Conservation (phyloP, 371 early-diverging fungal genomes). For the Mortierella sp. region DNA sequence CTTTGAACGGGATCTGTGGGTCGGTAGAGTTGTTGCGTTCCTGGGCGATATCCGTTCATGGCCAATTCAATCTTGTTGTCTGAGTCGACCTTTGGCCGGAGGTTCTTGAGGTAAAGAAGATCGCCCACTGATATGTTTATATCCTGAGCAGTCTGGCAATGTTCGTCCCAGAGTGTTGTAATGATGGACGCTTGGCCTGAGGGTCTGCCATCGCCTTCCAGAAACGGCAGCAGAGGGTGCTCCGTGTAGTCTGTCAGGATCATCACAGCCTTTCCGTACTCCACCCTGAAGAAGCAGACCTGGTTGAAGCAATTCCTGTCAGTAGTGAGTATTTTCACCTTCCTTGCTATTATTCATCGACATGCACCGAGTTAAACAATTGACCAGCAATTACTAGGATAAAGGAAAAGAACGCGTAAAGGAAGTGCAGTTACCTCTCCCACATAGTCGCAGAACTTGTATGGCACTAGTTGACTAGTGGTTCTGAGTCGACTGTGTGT, state of each 20-base stretch:
- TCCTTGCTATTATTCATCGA: neutral
- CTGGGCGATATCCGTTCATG: constrained; percentile 28
- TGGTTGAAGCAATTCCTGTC: neutral
- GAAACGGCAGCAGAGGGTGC: constrained; percentile 20
- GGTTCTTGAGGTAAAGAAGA: constrained; percentile 32
- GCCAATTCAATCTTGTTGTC: constrained; percentile 19
- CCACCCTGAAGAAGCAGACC: constrained; percentile 24
- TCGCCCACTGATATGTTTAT: constrained; percentile 20
- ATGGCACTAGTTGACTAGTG: constrained; percentile 10
- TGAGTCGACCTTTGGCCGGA: constrained; percentile 19
- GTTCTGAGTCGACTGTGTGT: neutral
- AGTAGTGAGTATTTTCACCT: neutral
- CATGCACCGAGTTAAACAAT: neutral
- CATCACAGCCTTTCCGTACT: constrained; percentile 9
- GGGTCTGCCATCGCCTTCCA: constrained; percentile 24
- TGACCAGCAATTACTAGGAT: neutral
- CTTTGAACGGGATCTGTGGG: constrained; percentile 18
- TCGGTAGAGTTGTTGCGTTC: neutral
- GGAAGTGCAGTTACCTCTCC: constrained; percentile 16
- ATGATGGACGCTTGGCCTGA: constrained; percentile 24
- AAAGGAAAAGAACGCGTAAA: neutral
- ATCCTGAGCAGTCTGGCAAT: neutral
- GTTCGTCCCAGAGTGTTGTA: constrained; percentile 50
- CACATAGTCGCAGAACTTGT: constrained; percentile 24
- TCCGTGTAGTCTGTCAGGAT: constrained; percentile 52